Percentiles rank a stretch among this genome's conserved stretches.
Evolutionary conservation across 2,329 filamentous ascomycete species (phyloP).

Genomic region (Trichoderma citrinoviride): DNA sequence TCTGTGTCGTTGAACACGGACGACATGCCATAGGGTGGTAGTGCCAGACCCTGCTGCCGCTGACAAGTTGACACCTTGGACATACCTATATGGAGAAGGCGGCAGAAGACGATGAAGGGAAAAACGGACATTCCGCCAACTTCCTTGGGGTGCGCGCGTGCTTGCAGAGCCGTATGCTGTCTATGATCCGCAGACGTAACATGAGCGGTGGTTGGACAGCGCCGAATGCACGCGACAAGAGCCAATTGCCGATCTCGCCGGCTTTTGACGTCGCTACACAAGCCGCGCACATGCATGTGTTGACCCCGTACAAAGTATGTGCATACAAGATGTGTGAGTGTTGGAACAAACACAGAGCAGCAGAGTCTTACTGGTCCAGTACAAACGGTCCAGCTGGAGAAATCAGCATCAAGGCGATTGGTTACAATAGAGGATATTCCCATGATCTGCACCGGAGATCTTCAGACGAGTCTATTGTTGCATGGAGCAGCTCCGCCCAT

Average conservation of each 20-base stretch:
- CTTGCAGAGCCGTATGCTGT: neutral
- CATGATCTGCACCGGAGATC: conserved; percentile 1
- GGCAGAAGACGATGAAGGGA: neutral
- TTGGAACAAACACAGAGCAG: neutral
- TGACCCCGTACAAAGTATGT: too few species aligned
- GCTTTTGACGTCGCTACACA: neutral
- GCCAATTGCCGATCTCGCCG: neutral
- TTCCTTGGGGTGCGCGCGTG: neutral
- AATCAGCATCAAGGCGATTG: neutral
- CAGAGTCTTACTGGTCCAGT: neutral
- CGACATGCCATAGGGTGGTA: too few species aligned
- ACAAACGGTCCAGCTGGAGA: neutral
- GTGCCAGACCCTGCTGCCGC: too few species aligned
- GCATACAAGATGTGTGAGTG: too few species aligned
- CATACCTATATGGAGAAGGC: too few species aligned
- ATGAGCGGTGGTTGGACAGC: neutral
- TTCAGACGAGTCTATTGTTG: neutral
- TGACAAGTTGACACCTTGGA: neutral
- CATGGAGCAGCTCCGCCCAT: neutral
- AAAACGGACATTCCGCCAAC: neutral
- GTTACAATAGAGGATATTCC: neutral
- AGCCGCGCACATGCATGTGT: neutral
- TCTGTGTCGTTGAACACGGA: too few species aligned
- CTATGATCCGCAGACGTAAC: neutral
- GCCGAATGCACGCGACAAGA: neutral